Evolutionary conservation across 2,329 filamentous ascomycete species (phyloP).

Genomic region (Dactylonectria estremocensis): DNA sequence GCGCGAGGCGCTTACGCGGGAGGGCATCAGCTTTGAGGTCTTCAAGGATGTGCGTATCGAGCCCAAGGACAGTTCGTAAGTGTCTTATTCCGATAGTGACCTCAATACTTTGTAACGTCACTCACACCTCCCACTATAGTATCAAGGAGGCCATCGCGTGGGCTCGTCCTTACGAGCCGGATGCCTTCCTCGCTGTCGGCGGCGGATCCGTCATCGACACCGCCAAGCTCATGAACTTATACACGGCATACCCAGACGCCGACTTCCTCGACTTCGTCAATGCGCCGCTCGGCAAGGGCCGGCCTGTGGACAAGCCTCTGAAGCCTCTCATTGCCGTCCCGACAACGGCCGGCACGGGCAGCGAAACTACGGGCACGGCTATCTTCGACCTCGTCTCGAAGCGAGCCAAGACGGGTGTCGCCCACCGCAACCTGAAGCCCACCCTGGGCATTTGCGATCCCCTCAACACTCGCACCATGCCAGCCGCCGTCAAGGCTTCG

Average conservation of each 20-base stretch:
- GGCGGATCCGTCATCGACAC: slow-evolving; percentile 96
- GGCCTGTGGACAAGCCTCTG: slow-evolving; percentile 80
- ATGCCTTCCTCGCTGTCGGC: slow-evolving; percentile 94
- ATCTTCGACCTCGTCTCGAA: slow-evolving; percentile 96
- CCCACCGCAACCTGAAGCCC: slow-evolving; percentile 95
- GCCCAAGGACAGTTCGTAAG: slow-evolving; percentile 93
- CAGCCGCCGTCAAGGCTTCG: slow-evolving; percentile 89
- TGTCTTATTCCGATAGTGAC: slow-evolving; percentile 35
- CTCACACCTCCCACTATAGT: slow-evolving; percentile 58
- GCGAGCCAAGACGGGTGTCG: slow-evolving; percentile 94
- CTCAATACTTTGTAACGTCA: neutral
- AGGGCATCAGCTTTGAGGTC: slow-evolving; percentile 86
- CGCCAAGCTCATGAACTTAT: slow-evolving; percentile 98
- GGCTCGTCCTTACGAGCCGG: slow-evolving; percentile 83
- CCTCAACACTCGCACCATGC: slow-evolving; percentile 96
- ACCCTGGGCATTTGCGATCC: slow-evolving; percentile 90
- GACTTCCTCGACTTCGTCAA: slow-evolving; percentile 99
- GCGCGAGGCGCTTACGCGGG: slow-evolving; percentile 81
- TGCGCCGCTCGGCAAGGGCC: slow-evolving; percentile 88
- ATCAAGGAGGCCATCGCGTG: slow-evolving; percentile 92
- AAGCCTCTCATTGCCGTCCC: slow-evolving; percentile 86
- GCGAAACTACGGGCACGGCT: slow-evolving; percentile 96
- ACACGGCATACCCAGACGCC: slow-evolving; percentile 90
- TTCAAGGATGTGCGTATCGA: slow-evolving; percentile 88
- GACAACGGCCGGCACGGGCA: slow-evolving; percentile 88